Percentiles rank a stretch among this genome's conserved stretches.
These are phyloP conservation scores for Diversispora epigaea DNA, from an alignment of 192 early-diverging fungal species.

Conservation along the genomic window DNA sequence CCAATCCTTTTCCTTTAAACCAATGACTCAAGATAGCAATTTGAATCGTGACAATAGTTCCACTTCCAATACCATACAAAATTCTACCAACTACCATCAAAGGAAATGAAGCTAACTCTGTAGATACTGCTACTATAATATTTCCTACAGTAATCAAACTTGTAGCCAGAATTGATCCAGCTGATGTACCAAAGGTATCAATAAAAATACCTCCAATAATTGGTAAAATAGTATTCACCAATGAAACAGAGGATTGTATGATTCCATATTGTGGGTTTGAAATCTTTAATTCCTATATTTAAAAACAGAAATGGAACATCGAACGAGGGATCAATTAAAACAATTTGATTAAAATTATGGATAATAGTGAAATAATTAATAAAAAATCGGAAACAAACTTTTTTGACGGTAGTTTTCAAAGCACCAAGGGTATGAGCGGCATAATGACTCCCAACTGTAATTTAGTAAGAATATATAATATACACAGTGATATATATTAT, in stretches of 20 bases:
- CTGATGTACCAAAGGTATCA: constrained; percentile 61
- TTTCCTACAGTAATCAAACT: constrained; percentile 59
- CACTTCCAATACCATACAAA: constrained; percentile 67
- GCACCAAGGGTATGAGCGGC: constrained; percentile 69
- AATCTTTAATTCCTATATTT: constrained; percentile 57
- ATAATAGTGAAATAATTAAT: neutral
- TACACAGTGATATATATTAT: too few relatives aligned
- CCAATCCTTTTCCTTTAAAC: constrained; percentile 62
- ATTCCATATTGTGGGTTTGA: constrained; percentile 68
- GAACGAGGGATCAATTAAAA: neutral
- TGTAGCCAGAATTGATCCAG: constrained; percentile 60
- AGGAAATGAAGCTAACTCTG: constrained; percentile 50
- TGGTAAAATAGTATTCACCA: constrained; percentile 66
- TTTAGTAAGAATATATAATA: neutral
- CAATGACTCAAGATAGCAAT: constrained; percentile 69
- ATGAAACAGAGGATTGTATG: constrained; percentile 64
- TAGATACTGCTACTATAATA: constrained; percentile 59
- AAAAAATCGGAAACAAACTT: constrained; percentile 41
- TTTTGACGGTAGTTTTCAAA: constrained; percentile 65
- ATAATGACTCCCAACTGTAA: constrained; percentile 67
- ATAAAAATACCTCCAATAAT: constrained; percentile 65
- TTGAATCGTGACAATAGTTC: constrained; percentile 64
- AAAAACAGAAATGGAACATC: neutral
- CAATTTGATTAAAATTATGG: neutral
- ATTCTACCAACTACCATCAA: constrained; percentile 62